Evolutionary conservation across 2,329 filamentous ascomycete species (phyloP).

Genomic region (Blastomyces parvus): DNA sequence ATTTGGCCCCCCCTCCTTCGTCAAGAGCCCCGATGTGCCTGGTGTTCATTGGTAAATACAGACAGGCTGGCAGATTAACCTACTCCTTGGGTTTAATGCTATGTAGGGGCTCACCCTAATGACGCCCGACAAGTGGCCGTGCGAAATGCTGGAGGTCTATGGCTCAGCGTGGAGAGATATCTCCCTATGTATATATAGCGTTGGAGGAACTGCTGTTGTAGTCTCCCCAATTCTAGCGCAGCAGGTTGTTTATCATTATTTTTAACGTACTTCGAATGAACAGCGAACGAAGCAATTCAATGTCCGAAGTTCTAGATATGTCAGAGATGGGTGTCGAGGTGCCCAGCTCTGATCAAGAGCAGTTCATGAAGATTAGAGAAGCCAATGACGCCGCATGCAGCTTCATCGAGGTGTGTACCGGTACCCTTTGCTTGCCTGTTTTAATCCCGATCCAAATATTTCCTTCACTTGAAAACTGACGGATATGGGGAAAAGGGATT

Average conservation of each 20-base stretch:
- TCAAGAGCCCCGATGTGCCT: neutral
- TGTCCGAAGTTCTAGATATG: neutral
- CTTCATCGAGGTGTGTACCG: slow-evolving; percentile 1
- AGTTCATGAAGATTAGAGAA: slow-evolving; percentile 1
- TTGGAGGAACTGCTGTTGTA: neutral
- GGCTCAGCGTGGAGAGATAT: neutral
- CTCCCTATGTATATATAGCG: neutral
- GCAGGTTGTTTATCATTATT: neutral
- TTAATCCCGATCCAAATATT: neutral
- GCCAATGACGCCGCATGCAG: slow-evolving; percentile 6
- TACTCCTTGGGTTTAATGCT: neutral
- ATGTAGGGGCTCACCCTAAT: neutral
- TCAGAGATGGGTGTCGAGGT: neutral
- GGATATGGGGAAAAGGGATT: neutral
- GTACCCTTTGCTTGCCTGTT: neutral
- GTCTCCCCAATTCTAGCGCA: neutral
- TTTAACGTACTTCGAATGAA: neutral
- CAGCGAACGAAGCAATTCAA: neutral
- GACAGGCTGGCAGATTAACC: neutral
- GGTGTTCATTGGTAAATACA: neutral
- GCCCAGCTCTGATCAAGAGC: neutral
- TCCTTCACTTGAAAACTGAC: neutral
- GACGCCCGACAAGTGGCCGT: neutral
- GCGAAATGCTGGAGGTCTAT: neutral
- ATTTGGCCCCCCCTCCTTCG: neutral